Evolutionary conservation across 1,139 yeast species (phyloP).

Genomic region (Nakaseomyces sp.): DNA sequence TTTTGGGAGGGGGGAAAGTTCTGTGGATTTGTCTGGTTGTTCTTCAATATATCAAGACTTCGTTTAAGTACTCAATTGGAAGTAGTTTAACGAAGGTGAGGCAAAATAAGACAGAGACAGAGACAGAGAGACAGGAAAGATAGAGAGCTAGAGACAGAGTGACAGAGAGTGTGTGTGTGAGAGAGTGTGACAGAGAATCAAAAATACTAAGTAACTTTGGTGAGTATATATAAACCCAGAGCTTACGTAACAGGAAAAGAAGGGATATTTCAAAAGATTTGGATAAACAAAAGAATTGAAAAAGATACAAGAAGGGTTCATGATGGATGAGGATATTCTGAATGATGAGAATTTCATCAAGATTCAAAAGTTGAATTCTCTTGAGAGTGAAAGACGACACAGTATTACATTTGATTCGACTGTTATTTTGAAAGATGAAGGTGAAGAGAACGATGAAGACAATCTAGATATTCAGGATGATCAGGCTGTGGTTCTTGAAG

Average conservation of each 20-base stretch:
- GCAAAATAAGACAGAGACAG: too few species aligned
- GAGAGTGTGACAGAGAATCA: too few species aligned
- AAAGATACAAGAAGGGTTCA: too few species aligned
- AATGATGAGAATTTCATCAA: constrained; percentile 21
- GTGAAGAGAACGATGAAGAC: constrained; percentile 5
- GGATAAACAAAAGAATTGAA: too few species aligned
- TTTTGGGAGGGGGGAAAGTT: too few species aligned
- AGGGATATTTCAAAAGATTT: too few species aligned
- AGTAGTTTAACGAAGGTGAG: background rate
- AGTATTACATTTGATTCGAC: constrained; percentile 11
- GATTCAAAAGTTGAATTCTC: constrained; percentile 21
- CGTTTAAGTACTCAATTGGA: too few species aligned
- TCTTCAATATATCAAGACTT: too few species aligned
- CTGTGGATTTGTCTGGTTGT: too few species aligned
- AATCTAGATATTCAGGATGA: constrained; percentile 17
- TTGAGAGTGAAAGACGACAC: constrained; percentile 12
- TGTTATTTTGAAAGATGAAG: constrained; percentile 4
- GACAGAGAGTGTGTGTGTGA: background rate
- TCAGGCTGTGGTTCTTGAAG: background rate
- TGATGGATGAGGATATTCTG: constrained; percentile 15
- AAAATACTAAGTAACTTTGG: too few species aligned
- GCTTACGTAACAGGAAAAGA: too few species aligned
- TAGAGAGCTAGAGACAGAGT: background rate
- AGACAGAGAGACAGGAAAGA: background rate
- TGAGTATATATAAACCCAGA: too few species aligned